A percentile compares a stretch with the other conserved stretches of the same genome.
These are phyloP conservation scores for Pyrenochaeta sp. DNA, from an alignment of 2,329 filamentous ascomycete species.

Conservation along the genomic window DNA sequence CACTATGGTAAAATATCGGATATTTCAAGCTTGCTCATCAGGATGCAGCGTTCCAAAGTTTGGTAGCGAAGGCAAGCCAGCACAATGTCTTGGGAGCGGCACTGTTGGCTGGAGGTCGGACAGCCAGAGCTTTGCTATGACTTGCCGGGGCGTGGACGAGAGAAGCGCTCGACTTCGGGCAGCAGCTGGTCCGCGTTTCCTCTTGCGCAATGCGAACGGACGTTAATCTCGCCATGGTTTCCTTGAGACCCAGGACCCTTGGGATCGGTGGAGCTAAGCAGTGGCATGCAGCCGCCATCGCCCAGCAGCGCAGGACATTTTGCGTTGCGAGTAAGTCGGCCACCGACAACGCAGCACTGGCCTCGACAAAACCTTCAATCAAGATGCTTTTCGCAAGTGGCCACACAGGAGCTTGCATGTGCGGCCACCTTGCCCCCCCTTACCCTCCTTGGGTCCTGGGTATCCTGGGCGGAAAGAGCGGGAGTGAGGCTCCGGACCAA, in stretches of 20 bases:
- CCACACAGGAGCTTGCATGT: conserved; percentile 15
- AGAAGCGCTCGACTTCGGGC: conserved; percentile 7
- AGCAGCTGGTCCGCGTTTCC: conserved; percentile 9
- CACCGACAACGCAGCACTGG: conserved; percentile 6
- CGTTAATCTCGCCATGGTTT: conserved; percentile 13
- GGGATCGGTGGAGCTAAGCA: conserved; percentile 13
- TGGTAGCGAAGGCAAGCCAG: not conserved
- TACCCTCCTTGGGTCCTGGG: conserved; percentile 2
- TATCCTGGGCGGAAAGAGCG: conserved; percentile 1
- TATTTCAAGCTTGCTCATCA: not conserved
- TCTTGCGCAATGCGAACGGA: conserved; percentile 37
- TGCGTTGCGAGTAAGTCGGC: conserved; percentile 21
- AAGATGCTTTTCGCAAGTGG: conserved; percentile 5
- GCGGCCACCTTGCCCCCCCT: conserved; percentile 1
- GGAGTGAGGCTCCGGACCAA: not conserved
- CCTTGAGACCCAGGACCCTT: conserved; percentile 12
- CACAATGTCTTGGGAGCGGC: not conserved
- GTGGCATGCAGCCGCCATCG: conserved; percentile 23
- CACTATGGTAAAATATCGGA: conserved; percentile 13
- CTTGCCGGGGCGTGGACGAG: not conserved
- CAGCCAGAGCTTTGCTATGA: not conserved
- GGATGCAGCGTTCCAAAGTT: conserved; percentile 5
- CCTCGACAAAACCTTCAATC: conserved; percentile 7
- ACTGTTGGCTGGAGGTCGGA: not conserved
- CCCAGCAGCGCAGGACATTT: conserved; percentile 12